Base-by-base conservation (phyloP, 257 asterid genomes). In the Nicotiana benthamiana region DNA sequence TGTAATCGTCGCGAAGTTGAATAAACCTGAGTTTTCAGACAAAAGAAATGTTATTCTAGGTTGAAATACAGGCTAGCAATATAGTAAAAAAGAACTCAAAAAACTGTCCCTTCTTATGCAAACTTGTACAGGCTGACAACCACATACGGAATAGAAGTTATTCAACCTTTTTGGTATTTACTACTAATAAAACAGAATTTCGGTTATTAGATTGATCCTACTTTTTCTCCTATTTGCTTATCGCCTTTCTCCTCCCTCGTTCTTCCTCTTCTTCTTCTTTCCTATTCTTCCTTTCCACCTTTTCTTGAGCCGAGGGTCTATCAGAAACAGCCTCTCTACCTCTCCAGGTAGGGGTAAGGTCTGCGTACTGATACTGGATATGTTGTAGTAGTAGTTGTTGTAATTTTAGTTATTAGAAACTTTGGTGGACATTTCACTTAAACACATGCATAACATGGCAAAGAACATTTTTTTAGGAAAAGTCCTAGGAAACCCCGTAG, bases 1-100 rank as follows among this genome's bases (percentile, higher is more conserved):
- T 81, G 70, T 70, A 81, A 53, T 81, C 83, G 61, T 81, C 83
- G n/a, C 83, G 78, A 27, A 81, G 83, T 65, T 81, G 74, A 81
- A 81, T 81, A 72, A 81, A 81, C 80, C 83, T 81, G 70, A 9
- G 61, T 40, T 81, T 36, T 51, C 63, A 72, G 52, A 32, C 12
- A 56, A 43, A 13, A 62, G 15, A 54, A 28, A 46, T 64, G 17
- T 36, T 40, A 46, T 22, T 0, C n/a, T 40, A 40, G 60, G 20
- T 9, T 27, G 66, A 59, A 9, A 11, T 32, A 4, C 27, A 57
- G 26, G 62, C 62, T n/a, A 56, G 62, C 13, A n/a, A 56, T n/a
- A 56, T 13, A 57, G 12, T 17, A 3, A 18, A 7, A 54, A 80
- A 18, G 57, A 64, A 40, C 6, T 56, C 6, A 59, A 22, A 80